Conservation (phyloP, 768 basidiomycete genomes). For the Amanita pseudoporphyria region DNA sequence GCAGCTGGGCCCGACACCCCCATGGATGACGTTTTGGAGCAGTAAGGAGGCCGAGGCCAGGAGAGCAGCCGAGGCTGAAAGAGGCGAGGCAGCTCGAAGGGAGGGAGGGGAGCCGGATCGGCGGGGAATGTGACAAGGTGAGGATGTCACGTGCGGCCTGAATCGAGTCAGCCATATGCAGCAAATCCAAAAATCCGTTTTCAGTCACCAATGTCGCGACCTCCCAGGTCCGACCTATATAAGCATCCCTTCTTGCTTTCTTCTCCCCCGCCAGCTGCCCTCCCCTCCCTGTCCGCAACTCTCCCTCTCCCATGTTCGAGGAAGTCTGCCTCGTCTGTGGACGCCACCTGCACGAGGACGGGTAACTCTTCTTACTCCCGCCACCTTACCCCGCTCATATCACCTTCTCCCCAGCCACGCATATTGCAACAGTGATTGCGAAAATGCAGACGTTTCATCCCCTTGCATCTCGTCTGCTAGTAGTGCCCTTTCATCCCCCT, state of each 20-base stretch:
- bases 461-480: slow-evolving; percentile 60
- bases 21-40: slow-evolving; percentile 2
- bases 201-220: slow-evolving; percentile 30
- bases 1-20: neutral
- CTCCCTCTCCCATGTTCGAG: slow-evolving; percentile 50
- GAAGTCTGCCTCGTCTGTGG: slow-evolving; percentile 71
- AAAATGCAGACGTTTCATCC: slow-evolving; percentile 50
- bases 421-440: slow-evolving; percentile 67
- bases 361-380: slow-evolving; percentile 32
- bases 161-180: slow-evolving; percentile 22
- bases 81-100: neutral
- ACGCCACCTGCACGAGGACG: slow-evolving; percentile 50
- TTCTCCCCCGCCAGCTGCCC: slow-evolving; percentile 8
- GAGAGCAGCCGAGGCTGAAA: neutral
- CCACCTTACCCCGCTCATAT: slow-evolving; percentile 11
- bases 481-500: slow-evolving; percentile 62
- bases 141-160: slow-evolving; percentile 12
- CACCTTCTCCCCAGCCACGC: slow-evolving; percentile 34
- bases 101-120: neutral
- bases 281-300: slow-evolving; percentile 8
- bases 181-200: slow-evolving; percentile 26
- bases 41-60: neutral
- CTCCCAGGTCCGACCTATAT: slow-evolving; percentile 26
- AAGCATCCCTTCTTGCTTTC: slow-evolving; percentile 17
- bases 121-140: neutral